These are phyloP conservation scores for Didymellaceae sp. DNA, from an alignment of 2,329 filamentous ascomycete genomes.

Conservation along the genomic window DNA sequence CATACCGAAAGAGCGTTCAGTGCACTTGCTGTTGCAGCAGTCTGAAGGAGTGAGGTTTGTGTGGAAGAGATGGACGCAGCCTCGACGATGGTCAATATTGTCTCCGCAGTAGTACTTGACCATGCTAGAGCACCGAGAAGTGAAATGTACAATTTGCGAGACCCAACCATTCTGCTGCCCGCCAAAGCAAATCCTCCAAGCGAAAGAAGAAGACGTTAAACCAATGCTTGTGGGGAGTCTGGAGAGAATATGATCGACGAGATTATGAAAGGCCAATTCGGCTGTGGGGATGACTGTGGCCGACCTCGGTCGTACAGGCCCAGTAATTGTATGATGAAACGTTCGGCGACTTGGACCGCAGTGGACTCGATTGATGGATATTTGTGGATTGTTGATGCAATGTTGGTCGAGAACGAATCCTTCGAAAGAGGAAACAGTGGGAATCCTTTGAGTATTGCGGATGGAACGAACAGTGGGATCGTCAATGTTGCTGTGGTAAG, in stretches of 20 bases:
- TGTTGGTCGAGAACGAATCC: conserved; percentile 10
- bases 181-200: conserved; percentile 18
- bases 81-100: conserved; percentile 47
- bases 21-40: conserved; percentile 42
- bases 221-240: background rate
- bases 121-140: conserved; percentile 43
- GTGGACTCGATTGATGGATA: background rate
- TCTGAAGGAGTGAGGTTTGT: conserved; percentile 30
- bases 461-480: conserved; percentile 26
- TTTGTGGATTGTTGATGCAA: conserved; percentile 4
- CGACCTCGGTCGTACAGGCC: conserved; percentile 4
- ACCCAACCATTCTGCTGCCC: conserved; percentile 29
- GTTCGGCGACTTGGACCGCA: background rate
- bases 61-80: conserved; percentile 40
- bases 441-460: conserved; percentile 19
- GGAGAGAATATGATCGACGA: background rate
- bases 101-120: conserved; percentile 44
- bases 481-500: conserved; percentile 37
- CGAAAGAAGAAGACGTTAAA: background rate
- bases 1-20: conserved; percentile 40
- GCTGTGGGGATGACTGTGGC: conserved; percentile 9
- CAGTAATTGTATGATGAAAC: conserved; percentile 1
- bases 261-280: background rate
- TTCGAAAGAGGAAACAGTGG: conserved; percentile 11
- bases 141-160: conserved; percentile 41